Conservation (phyloP, 2,329 filamentous ascomycete genomes). For the Cercospora sp. region DNA sequence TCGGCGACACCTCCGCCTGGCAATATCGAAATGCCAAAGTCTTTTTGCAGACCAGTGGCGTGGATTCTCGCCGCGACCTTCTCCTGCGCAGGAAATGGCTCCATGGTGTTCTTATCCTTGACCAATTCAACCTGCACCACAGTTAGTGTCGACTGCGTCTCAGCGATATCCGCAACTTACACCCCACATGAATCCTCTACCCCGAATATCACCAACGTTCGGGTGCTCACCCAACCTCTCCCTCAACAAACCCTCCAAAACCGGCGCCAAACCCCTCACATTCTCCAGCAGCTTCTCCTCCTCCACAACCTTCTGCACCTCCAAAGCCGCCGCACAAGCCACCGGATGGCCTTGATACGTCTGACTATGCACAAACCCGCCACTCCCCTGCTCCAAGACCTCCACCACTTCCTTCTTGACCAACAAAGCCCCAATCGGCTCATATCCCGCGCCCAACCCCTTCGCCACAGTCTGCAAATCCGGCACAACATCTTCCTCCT, state of each 20-base stretch:
- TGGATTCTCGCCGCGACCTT: constrained; percentile 51
- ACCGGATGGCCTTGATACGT: constrained; percentile 59
- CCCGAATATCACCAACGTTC: constrained; percentile 60
- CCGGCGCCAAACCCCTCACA: constrained; percentile 51
- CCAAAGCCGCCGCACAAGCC: constrained; percentile 62
- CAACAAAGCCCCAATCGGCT: constrained; percentile 58
- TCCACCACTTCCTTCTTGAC: constrained; percentile 49
- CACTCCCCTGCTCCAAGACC: constrained; percentile 43
- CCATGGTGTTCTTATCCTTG: constrained; percentile 52
- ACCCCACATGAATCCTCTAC: constrained; percentile 56
- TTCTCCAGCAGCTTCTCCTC: constrained; percentile 58
- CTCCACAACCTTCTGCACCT: constrained; percentile 59
- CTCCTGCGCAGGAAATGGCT: constrained; percentile 49
- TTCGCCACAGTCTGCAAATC: constrained; percentile 67
- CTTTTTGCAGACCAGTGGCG: constrained; percentile 35
- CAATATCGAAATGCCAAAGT: constrained; percentile 58
- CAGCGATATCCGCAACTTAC: constrained; percentile 12
- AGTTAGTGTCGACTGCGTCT: not conserved
- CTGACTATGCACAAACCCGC: constrained; percentile 56
- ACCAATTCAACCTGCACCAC: constrained; percentile 56
- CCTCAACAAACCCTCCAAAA: constrained; percentile 48
- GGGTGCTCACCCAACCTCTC: constrained; percentile 44
- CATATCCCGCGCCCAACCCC: constrained; percentile 62
- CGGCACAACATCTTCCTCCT: constrained; percentile 49
- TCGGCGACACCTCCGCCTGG: constrained; percentile 62